phyloP scores from a whole-genome alignment of 148 eudicot species.

The Rhododendron ferrugineum region DNA sequence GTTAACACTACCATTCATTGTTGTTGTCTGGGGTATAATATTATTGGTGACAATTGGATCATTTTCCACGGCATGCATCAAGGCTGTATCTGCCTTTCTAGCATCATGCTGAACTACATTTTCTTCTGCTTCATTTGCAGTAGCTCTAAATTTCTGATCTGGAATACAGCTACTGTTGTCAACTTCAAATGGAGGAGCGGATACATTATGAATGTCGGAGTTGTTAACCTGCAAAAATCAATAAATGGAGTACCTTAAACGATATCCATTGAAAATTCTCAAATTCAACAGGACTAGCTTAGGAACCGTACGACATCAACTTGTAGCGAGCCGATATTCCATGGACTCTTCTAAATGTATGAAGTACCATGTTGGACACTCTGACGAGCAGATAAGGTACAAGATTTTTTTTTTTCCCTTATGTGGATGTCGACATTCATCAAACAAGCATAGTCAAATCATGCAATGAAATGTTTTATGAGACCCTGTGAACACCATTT shows the following conservation, averaged over 20 bases:
- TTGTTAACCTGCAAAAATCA: constrained; percentile 34
- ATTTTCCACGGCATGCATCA: constrained; percentile 23
- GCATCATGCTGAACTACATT: constrained; percentile 33
- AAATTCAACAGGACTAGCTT: not conserved
- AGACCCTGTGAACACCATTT: not conserved
- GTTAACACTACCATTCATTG: constrained; percentile 42
- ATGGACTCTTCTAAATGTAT: not conserved
- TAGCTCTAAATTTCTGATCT: constrained; percentile 17
- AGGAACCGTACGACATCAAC: not conserved
- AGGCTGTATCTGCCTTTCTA: constrained; percentile 33
- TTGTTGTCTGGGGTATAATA: constrained; percentile 32
- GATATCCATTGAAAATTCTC: not conserved
- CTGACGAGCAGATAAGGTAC: not conserved
- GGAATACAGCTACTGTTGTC: constrained; percentile 26
- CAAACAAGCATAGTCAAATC: not conserved
- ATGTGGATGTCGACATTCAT: not conserved
- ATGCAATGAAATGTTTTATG: not conserved
- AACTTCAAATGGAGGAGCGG: constrained; percentile 20
- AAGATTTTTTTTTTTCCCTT: not conserved
- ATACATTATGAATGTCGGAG: constrained; percentile 24
- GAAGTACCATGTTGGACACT: not conserved
- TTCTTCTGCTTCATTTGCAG: constrained; percentile 25
- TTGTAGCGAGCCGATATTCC: not conserved
- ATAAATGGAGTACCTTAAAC: not conserved
- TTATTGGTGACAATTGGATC: constrained; percentile 28